Base-by-base conservation (phyloP, 805 yeast genomes). In the Starmera amethionina region DNA sequence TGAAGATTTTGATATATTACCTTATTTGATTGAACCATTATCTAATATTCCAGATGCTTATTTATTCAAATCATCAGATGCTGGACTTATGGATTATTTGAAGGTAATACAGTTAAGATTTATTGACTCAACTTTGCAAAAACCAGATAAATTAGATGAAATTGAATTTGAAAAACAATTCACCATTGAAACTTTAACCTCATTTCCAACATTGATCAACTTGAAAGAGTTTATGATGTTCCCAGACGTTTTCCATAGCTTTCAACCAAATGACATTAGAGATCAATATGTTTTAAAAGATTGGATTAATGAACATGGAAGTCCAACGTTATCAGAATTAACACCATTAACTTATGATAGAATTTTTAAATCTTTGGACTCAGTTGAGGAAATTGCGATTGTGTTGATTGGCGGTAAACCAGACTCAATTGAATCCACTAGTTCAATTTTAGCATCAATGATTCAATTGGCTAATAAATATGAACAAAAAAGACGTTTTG, bases 1-100 rank as follows among this genome's bases (percentile, higher is more conserved):
- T 1, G 93, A 84, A 53, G 93, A 84, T 57, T 71, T 69, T 46
- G 72, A 72, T 27, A 58, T 82, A 5, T 61, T 84, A 42, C 77
- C 80, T 6, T 72, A 79, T 47, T 49, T 84, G 34, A 56, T 79
- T 34, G 82, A 79, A 40, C 77, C 76, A 11, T 60, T 80, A 16
- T 74, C 82, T 44, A 66, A 73, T 41, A 58, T 79, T 10, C 79
- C 80, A 1, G 72, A 80, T 47, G 65, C 78, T 7, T 65, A 69
- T 45, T 51, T 84, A 7, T 75, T 65, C 53, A 72, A 69, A 33
- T 67, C 79, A 3, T 65, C 68, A n/a, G 76, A 77, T 46, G 47
- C 50, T 13, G 27, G 27, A 5, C 7, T 22, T 6, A 63, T 57
- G 35, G 59, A 66, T 34, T 11, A 50, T 4, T 56, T 64, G 32